Evolutionary conservation across 2,329 filamentous ascomycete species (phyloP).

Genomic region (Chrysoporthe cubensis): DNA sequence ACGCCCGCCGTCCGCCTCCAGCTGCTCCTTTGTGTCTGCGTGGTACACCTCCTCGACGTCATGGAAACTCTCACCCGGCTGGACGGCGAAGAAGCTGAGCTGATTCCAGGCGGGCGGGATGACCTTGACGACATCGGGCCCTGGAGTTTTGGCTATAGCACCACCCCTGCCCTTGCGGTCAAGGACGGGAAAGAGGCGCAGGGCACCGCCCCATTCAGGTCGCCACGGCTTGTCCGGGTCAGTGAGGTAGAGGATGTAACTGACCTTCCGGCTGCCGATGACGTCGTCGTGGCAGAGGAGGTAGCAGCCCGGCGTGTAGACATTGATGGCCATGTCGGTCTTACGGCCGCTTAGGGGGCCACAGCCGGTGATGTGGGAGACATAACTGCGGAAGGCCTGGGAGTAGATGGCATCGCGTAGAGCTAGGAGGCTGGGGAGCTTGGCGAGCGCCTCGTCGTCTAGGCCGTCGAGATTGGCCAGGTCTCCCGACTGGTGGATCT

Average conservation of each 20-base stretch:
- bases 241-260: conserved; percentile 95
- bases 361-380: conserved; percentile 82
- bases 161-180: conserved; percentile 69
- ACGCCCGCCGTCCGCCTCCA: conserved; percentile 71
- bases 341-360: conserved; percentile 89
- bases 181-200: conserved; percentile 80
- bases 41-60: conserved; percentile 98
- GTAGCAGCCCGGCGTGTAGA: conserved; percentile 96
- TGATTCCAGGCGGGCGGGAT: conserved; percentile 98
- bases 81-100: conserved; percentile 95
- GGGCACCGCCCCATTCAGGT: conserved; percentile 87
- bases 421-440: conserved; percentile 84
- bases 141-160: conserved; percentile 76
- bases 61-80: conserved; percentile 98
- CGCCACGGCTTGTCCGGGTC: conserved; percentile 92
- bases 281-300: conserved; percentile 97
- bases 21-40: conserved; percentile 60
- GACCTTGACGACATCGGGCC: conserved; percentile 75
- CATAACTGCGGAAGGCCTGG: conserved; percentile 82
- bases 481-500: conserved; percentile 98
- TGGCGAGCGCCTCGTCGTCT: conserved; percentile 80
- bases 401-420: conserved; percentile 97
- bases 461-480: conserved; percentile 95
- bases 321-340: conserved; percentile 99
- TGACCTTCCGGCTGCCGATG: conserved; percentile 93